Base-by-base conservation (phyloP, 345 rosid species). In the Salix exigua region DNA sequence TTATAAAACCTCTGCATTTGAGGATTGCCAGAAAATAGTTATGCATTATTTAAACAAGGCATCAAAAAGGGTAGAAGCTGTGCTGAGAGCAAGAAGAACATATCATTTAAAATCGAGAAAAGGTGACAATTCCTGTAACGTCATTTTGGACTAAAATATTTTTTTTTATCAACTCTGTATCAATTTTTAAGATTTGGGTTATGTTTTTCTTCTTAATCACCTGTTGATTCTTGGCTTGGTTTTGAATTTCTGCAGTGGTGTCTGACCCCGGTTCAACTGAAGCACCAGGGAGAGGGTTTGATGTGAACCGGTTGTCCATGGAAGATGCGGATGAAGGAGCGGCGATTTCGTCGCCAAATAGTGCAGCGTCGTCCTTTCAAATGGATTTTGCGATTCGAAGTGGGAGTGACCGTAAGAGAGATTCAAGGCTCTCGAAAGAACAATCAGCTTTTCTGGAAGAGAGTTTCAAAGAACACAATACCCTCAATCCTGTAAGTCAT, bases 381-480 rank as follows among this genome's bases (percentile, higher is more conserved):
- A 82, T 91, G 87, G 98, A 93, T 18, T 93, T 96, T 78, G 93
- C 97, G 62, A 78, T 88, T 2, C 81, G 86, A 60, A 84, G 88
- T 44, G 77, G 86, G 28, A 44, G 85, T 66, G 91, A 82, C 71
- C 87, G 19, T 30, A 30, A 30, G 30, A 30, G 30, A 30, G 30
- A 30, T 28, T 28, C 93, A 33, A 89, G 97, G 74, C 92, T 95
- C 40, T 89, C 99, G 26, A 91, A 93, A 71, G 92, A 93, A 42
- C 97, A 93, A 73, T 91, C 99, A 38, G 96, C 96, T 82, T 90
- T 95, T 82, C 99, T 95, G 23, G 99, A 95, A 83, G 97, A 91
- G 60, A 90, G 94, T 74, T 95, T 95, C 87, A 93, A 90, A 86
- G 94, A 92, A 75, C 97, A 95, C 82, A 89, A 68, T 44, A 93